Evolutionary conservation across 495 filamentous ascomycete genomes (phyloP), one percentile per base, ranked within the genome.

Genomic region (Podospora australis): DNA sequence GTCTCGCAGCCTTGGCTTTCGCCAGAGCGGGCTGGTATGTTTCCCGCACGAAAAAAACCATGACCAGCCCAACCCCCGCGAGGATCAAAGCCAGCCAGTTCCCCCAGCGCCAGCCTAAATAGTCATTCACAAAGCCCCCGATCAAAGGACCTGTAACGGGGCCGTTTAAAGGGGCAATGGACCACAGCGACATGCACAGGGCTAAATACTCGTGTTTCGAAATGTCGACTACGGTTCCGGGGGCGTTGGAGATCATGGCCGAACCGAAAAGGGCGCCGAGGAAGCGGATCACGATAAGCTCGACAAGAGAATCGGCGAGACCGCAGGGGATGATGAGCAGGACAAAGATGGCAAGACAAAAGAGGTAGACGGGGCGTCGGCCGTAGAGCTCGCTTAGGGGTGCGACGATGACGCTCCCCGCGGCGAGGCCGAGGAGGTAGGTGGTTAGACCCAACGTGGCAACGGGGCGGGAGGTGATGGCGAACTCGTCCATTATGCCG

Each of bases 191-290:
- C 62, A 94, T 83, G 13, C 78, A 78, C 20, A 92, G 58, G 7
- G 84, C 84, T 11, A 87, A 78, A 49, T 80, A 74, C 30, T 88
- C 74, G 46, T 84, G 80, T 16, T 73, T 70, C 23, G 83, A 78
- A 44, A 95, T 82, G 63, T 96, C 90, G 23, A 83, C 79, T 1
- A 96, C 75, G 39, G 88, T 89, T 13, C 89, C 90, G 1, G 90
- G 87, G 2, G 83, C 79, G 54, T 90, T 94, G 3, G 81, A 78
- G 14, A 95, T 78, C 77, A 90, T 84, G 23, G 84, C 86, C 13
- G 82, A 78, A 13, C 88, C 88, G 29, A 84, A 86, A 29, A 90
- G 55, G 6, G 88, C 89, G 74, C 81, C 84, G 49, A 92, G 77
- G 53, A 90, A 91, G 4, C 89, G 69, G 11, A 83, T 74, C 5